These are phyloP conservation scores for Heracleum sosnowskyi DNA, from an alignment of 129 eudicot genomes.

Conservation along the genomic window DNA sequence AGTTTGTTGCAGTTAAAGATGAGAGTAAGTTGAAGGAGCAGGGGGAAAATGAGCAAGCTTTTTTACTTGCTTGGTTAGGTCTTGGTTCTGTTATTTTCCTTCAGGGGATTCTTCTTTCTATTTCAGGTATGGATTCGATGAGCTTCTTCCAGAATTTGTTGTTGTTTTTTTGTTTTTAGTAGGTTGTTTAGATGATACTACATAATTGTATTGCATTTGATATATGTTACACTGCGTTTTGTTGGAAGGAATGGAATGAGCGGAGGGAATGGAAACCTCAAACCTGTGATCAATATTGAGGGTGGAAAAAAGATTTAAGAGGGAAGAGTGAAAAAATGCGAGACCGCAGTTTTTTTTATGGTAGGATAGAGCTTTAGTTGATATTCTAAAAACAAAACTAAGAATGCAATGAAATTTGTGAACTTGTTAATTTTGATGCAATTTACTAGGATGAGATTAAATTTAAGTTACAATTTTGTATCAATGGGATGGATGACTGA, in stretches of 20 bases:
- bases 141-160: background rate
- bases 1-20: constrained; percentile 8
- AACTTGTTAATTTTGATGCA: background rate
- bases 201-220: background rate
- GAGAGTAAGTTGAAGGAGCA: constrained; percentile 8
- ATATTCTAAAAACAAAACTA: background rate
- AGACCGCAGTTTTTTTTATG: background rate
- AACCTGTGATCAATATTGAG: background rate
- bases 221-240: background rate
- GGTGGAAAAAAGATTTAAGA: background rate
- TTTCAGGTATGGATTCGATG: constrained; percentile 54
- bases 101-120: constrained; percentile 70
- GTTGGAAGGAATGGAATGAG: background rate
- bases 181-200: background rate
- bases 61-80: constrained; percentile 82
- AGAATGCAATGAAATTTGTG: background rate
- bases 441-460: background rate
- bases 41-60: constrained; percentile 18
- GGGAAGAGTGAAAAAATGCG: background rate
- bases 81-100: constrained; percentile 69
- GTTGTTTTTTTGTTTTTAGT: background rate
- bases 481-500: background rate
- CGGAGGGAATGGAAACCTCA: background rate
- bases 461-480: background rate
- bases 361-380: background rate